phyloP scores from a whole-genome alignment of 345 rosid species.

The Eucalyptus urophylla region DNA sequence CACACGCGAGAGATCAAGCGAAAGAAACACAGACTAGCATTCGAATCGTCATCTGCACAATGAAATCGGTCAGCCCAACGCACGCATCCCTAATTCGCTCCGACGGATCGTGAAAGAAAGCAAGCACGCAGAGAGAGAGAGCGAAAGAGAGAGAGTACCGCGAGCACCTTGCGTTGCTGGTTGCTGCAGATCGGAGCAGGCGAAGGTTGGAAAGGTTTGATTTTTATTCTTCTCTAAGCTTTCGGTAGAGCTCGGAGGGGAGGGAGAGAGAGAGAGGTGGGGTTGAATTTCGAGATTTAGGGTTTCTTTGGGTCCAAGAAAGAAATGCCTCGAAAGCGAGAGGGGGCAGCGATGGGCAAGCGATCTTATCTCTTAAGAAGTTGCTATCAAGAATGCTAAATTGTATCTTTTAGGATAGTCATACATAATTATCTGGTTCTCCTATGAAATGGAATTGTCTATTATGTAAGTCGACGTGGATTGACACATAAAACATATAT shows the following conservation, averaged over 20 bases:
- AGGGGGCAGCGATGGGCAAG: background rate
- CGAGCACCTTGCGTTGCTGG: background rate
- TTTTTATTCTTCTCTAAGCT: background rate
- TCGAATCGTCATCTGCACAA: background rate
- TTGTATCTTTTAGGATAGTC: background rate
- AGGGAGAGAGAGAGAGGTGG: background rate
- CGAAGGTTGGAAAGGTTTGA: background rate
- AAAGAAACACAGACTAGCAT: background rate
- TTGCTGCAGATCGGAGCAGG: background rate
- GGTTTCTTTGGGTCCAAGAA: background rate
- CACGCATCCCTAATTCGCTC: background rate
- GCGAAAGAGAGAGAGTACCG: background rate
- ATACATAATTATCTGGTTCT: rapidly evolving
- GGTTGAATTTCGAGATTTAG: background rate
- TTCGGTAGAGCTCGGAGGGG: background rate
- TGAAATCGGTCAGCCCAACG: background rate
- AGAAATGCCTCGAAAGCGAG: background rate
- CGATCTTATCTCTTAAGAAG: background rate
- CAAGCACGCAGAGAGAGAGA: background rate
- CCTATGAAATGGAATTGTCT: background rate
- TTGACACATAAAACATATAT: rapidly evolving
- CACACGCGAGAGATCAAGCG: background rate
- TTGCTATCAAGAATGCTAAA: background rate
- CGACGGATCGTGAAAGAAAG: background rate
- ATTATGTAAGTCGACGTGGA: rapidly evolving